Conservation (phyloP, 148 eudicot species). For the Rheum nobile region DNA sequence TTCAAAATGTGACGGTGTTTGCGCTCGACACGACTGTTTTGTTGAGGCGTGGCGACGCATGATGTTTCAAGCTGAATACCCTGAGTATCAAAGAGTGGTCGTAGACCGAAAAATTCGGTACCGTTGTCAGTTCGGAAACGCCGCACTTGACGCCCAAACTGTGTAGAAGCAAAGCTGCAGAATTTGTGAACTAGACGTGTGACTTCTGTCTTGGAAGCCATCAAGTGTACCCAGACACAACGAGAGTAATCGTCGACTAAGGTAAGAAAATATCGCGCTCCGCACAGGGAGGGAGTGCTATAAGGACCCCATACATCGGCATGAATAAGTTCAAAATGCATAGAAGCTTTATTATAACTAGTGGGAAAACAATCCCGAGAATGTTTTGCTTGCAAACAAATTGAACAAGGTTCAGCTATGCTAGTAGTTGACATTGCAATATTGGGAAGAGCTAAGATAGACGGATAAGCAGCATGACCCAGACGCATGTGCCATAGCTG, state of each 20-base stretch:
- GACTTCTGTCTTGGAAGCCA: background rate
- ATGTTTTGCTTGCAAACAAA: background rate
- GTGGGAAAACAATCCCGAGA: background rate
- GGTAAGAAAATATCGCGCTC: background rate
- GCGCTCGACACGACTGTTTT: background rate
- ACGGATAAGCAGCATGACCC: background rate
- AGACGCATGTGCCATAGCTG: background rate
- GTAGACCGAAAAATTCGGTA: background rate
- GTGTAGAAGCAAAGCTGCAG: background rate
- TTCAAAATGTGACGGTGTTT: background rate
- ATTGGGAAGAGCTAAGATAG: background rate
- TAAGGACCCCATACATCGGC: background rate
- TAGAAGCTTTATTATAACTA: background rate
- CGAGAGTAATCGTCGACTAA: conserved; percentile 9
- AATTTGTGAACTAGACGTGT: background rate
- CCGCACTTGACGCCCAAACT: background rate
- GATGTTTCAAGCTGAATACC: background rate
- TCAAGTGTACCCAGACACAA: background rate
- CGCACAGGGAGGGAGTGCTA: background rate
- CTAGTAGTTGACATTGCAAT: background rate
- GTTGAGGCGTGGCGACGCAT: background rate
- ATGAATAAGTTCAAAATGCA: background rate
- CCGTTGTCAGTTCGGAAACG: background rate
- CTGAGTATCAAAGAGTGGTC: background rate
- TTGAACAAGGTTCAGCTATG: background rate